A percentile compares a stretch with the other conserved stretches of the same genome.
Evolutionary conservation across 1,284 basidiomycete genomes (phyloP).

Genomic region (Puccinia polysora): DNA sequence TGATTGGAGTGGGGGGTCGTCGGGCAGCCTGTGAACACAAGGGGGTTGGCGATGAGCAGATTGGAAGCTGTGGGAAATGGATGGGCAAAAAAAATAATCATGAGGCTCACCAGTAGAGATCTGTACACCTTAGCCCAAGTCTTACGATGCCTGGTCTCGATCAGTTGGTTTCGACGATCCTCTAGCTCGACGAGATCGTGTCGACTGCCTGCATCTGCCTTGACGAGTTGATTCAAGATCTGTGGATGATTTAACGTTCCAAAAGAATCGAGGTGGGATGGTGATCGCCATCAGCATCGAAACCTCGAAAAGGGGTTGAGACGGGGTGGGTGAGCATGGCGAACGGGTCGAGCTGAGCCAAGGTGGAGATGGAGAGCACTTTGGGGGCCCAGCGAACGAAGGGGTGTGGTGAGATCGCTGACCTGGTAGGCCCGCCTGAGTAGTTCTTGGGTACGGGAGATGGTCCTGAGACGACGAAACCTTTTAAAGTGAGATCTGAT

Average conservation of each 20-base stretch:
- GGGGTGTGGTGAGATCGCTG: no score
- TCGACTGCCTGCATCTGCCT: background rate
- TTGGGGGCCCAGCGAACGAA: no score
- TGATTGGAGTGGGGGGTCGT: conserved; percentile 26
- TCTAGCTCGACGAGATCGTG: background rate
- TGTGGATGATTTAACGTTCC: conserved; percentile 5
- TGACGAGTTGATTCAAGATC: conserved; percentile 14
- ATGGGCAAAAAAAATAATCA: background rate
- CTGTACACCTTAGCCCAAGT: conserved; percentile 7
- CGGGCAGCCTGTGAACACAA: background rate
- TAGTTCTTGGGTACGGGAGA: conserved; percentile 19
- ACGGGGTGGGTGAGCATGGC: background rate
- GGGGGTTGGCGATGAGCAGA: background rate
- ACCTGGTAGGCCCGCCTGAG: conserved; percentile 22
- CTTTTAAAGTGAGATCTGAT: conserved; percentile 18
- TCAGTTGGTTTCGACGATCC: background rate
- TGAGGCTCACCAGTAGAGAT: conserved; percentile 14
- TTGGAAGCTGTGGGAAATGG: background rate
- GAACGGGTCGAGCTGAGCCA: background rate
- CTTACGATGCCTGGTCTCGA: background rate
- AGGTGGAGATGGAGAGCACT: background rate
- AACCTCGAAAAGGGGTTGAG: no score
- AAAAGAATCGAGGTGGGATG: no score
- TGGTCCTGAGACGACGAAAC: background rate
- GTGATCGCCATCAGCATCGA: no score